Evolutionary conservation across 805 yeast species (phyloP), one percentile per base, ranked within the genome.

Genomic region (Ogataea siamensis): DNA sequence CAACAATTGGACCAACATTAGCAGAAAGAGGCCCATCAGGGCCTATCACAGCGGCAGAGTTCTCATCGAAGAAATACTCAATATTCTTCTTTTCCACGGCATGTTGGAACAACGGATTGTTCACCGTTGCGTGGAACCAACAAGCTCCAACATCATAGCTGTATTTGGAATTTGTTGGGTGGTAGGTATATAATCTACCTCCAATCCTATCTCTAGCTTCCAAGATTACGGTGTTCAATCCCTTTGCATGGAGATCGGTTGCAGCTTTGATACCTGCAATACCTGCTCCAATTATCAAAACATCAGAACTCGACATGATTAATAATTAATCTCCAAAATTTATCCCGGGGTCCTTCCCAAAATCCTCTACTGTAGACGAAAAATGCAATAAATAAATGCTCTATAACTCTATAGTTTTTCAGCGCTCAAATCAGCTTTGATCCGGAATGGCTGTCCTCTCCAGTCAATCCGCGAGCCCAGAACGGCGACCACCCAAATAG

Each of bases 401-500:
- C 9, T n/a, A 13, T 12, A 14, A 29, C 14, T 25, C 17, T 26
- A 45, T 9, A 45, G 29, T 25, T 78, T 87, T 56, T 82, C 91
- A 0, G 95, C 95, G 3, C 87, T 78, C 31, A 84, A 65, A 54
- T 87, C 95, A 4, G 78, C 67, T 37, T 78, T 75, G 46, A 87
- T 87, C 44, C 65, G 67, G 57, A 87, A 87, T 2, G 87, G 86
- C 46, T 76, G 70, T 24, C 87, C 85, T 43, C 96, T 67, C 88
- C 88, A 81, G 59, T 87, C 86, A 26, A 80, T 79, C 32, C 74
- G 71, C 9, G 81, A 79, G 0, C 96, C 96, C 20, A 68, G 47
- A 82, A 87, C 80, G 1, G 96, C 95, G 19, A 65, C 66, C 2
- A 82, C 42, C 96, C 96, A 87, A 15, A 87, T 76, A 0, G 95